Evolutionary conservation across 345 rosid genomes (phyloP), one percentile per base, ranked within the genome.

Genomic region (Pseudoturritis turrita): DNA sequence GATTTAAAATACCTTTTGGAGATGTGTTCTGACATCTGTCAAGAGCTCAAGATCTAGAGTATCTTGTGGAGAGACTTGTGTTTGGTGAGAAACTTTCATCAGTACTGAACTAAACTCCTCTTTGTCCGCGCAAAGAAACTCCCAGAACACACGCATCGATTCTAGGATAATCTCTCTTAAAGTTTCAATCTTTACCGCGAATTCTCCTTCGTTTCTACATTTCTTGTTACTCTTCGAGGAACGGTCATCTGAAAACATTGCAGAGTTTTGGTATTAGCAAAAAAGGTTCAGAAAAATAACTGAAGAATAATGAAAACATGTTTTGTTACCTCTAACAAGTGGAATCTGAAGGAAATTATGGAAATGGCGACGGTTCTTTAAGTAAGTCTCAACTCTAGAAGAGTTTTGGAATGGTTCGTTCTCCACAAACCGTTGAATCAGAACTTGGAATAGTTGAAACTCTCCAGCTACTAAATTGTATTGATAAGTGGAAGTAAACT

Each of bases 391-490:
- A 10, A 86, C 78, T 73, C 99, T 78, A 23, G 82, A 78, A 0
- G 80, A 46, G 47, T 74, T 83, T 68, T 86, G 86, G 74, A 95
- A 95, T 3, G 96, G 88, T 67, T 91, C 99, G 19, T 88, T 81
- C 79, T 95, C 99, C 23, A 89, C 60, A 61, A 87, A 91, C 53
- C 97, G 79, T 57, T 82, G 96, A 55, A 89, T 19, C 35, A 91
- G 79, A 40, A 95, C 99, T 81, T 89, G 96, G 44, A 89, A 92
- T 41, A 86, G 82, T 68, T 95, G 98, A 51, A 89, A 85, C 52
- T 87, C 96, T 41, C 83, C 85, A 0, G 96, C 92, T 29, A 89
- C 85, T 73, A 85, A 81, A 67, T 86, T 91, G 73, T 84, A 91
- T 46, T 74, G 88, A 28, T 71, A 78, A 49, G 52, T 41, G 41